Evolutionary conservation across 257 asterid genomes (phyloP), one percentile per base, ranked within the genome.

Genomic region (Plantago elongata): DNA sequence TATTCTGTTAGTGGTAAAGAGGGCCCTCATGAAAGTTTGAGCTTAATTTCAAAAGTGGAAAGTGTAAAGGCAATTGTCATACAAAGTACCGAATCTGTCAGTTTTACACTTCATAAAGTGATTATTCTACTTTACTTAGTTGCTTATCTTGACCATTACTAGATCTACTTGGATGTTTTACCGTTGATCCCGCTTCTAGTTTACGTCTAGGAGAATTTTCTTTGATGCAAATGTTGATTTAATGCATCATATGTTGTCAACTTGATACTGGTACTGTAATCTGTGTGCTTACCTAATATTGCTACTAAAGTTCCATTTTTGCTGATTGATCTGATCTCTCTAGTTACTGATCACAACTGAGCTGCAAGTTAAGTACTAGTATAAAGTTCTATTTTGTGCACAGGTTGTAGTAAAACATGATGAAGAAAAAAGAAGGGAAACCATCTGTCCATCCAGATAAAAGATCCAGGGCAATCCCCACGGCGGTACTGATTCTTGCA

Each of bases 381-480:
- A 54, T 10, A 45, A 52, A n/a, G 16, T 45, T 47, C 43, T 52
- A 62, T 70, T 70, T 30, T 37, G 9, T 64, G 34, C 75, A 76
- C 78, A 81, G 90, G 56, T 77, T 66, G 73, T 69, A 73, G 61
- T 78, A 61, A 68, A 70, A 67, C 69, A 81, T 69, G 48, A 87
- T 89, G 99, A 84, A 82, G 91, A 76, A 80, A 61, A 89, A 88
- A 72, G 97, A 92, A 81, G 96, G 91, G 67, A 93, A 85, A 62
- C 94, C 85, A 9, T 14, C 18, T 63, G 55, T 61, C 62, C 82
- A 73, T 10, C 78, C 83, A 2, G 93, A 82, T 72, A 87, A 72
- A 61, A 78, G 54, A 46, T 87, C 96, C 12, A 76, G 80, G 69
- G 72, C 72, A 46, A 74, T 87, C 27, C 86, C 95, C 44, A 73